phyloP scores from a whole-genome alignment of 2,329 filamentous ascomycete species.

The Aspergillus pseudonomiae region DNA sequence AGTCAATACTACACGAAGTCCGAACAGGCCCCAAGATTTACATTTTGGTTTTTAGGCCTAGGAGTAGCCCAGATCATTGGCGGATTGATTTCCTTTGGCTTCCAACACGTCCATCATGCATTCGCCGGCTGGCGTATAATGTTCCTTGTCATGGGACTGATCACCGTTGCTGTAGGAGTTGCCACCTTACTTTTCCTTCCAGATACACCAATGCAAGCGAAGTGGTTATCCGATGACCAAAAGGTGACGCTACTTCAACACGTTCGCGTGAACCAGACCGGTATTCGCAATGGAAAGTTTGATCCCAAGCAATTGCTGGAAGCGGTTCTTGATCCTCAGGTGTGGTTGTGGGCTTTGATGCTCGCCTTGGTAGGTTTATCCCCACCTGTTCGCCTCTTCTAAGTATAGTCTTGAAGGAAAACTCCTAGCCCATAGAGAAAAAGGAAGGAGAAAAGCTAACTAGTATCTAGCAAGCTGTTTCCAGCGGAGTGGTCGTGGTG shows the following conservation, averaged over 20 bases:
- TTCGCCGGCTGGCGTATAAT: slow-evolving; percentile 50
- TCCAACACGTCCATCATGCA: slow-evolving; percentile 49
- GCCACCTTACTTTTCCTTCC: slow-evolving; percentile 45
- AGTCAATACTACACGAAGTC: slow-evolving; percentile 61
- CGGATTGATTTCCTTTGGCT: slow-evolving; percentile 50
- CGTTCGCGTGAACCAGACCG: slow-evolving; percentile 53
- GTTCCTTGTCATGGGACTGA: slow-evolving; percentile 50
- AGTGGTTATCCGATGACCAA: slow-evolving; percentile 36
- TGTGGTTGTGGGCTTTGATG: slow-evolving; percentile 46
- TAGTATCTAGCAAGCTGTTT: slow-evolving; percentile 1
- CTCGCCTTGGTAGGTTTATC: slow-evolving; percentile 6
- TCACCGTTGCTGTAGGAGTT: slow-evolving; percentile 46
- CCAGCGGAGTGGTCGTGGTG: slow-evolving; percentile 50
- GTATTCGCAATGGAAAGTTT: slow-evolving; percentile 55
- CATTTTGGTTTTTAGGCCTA: slow-evolving; percentile 64
- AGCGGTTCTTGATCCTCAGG: slow-evolving; percentile 48
- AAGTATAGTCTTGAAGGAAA: no score
- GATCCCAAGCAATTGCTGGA: slow-evolving; percentile 53
- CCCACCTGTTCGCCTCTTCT: not conserved
- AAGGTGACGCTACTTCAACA: slow-evolving; percentile 46
- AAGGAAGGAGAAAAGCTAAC: not conserved
- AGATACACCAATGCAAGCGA: slow-evolving; percentile 11
- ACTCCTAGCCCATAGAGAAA: not conserved
- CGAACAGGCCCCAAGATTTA: slow-evolving; percentile 63
- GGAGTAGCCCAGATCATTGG: slow-evolving; percentile 56